Evolutionary conservation across 305 asterid species (phyloP).

Genomic region (Ilex paraguariensis): DNA sequence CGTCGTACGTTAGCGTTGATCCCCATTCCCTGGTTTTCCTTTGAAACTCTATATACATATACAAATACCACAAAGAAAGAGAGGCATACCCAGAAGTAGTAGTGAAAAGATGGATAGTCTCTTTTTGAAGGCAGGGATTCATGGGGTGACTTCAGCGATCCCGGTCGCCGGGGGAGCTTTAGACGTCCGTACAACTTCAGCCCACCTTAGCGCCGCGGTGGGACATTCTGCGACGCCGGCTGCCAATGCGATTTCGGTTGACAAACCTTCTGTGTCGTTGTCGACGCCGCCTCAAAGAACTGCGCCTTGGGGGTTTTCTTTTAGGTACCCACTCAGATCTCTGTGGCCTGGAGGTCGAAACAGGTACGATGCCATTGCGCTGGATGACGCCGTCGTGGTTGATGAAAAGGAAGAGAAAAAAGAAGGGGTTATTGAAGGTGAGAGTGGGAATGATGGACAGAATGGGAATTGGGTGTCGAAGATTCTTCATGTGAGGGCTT

Average conservation of each 20-base stretch:
- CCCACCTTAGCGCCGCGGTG: conserved; percentile 18
- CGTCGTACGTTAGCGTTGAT: background rate
- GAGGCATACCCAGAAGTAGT: too few relatives aligned
- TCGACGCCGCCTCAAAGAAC: conserved; percentile 23
- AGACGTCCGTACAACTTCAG: conserved; percentile 29
- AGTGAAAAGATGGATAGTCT: conserved; percentile 52
- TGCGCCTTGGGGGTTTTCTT: conserved; percentile 70
- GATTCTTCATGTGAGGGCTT: conserved; percentile 60
- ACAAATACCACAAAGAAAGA: too few relatives aligned
- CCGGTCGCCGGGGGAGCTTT: conserved; percentile 36
- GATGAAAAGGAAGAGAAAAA: conserved; percentile 45
- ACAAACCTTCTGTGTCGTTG: conserved; percentile 29
- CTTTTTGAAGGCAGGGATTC: conserved; percentile 69
- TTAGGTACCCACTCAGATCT: conserved; percentile 71
- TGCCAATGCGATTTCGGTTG: conserved; percentile 37
- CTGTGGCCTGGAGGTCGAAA: conserved; percentile 52
- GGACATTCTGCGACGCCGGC: conserved; percentile 20
- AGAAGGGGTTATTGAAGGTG: conserved; percentile 19
- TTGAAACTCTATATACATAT: too few relatives aligned
- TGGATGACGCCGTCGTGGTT: conserved; percentile 53
- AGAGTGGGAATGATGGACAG: conserved; percentile 1
- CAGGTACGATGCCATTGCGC: conserved; percentile 54
- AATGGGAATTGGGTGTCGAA: conserved; percentile 60
- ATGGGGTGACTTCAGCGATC: conserved; percentile 46
- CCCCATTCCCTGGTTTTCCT: background rate